Base-by-base conservation (phyloP, 371 early-diverging fungal species). In the Mortierella sp. region DNA sequence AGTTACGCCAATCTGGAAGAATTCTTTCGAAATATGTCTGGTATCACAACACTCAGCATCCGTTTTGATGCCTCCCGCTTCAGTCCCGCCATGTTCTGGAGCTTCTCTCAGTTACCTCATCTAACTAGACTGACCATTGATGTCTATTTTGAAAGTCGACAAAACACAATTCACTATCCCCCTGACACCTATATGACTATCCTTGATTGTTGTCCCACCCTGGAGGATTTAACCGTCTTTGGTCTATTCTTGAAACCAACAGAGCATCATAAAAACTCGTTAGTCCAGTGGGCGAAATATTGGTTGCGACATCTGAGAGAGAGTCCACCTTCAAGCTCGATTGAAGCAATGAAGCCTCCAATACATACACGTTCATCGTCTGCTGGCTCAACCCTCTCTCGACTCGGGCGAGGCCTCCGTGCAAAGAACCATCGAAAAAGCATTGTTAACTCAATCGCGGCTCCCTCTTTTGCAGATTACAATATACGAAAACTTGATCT, bases 21-120 rank as follows among this genome's bases (percentile, higher is more conserved):
- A 15, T 75, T 75, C 64, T 68, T 68, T 23, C 15, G 6, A 8
- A 42, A 40, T 2, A 64, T 75, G 65, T 45, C 69, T 0, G 32
- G 31, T 2, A 12, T 68, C 15, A 64, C 55, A 2, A 47, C 61
- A 0, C 61, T 75, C 40, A 47, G 55, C 32, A 45, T 75, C 29
- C 61, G 61, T 22, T 59, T 75, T 29, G 75, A 75, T 51, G 61
- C 64, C 43, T 68, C 34, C n/a, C 60, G 59, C 5, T 75, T 75
- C 49, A 64, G 65, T 23, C 75, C 69, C 13, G 61, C 65, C 69
- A 68, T 68, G 45, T 65, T 75, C 61, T 75, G 69, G 69, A 64
- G 69, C 23, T 69, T 75, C 56, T 68, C 69, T 1, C 64, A 54
- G 12, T 40, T 68, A 19, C 65, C 61, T 9, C 42, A 65, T 13